Conservation (phyloP, 371 early-diverging fungal genomes). For the Coemansia sp. region DNA sequence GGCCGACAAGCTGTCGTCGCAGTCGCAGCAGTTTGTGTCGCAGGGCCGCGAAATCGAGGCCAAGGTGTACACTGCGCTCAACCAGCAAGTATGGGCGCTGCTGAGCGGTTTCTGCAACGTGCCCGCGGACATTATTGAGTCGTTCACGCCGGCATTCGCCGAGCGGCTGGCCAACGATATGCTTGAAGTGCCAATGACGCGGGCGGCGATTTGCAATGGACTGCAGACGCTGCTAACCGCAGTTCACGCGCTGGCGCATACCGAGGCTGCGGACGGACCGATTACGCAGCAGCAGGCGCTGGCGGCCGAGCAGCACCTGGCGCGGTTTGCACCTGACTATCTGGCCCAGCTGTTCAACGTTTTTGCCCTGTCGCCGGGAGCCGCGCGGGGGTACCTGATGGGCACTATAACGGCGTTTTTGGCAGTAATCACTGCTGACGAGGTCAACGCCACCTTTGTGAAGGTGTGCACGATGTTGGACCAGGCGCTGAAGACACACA, state of each 20-base stretch:
- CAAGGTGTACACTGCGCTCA: conserved; percentile 88
- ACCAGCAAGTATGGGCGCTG: conserved; percentile 86
- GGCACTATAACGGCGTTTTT: conserved; percentile 72
- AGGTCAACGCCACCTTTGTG: conserved; percentile 52
- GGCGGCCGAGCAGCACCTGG: conserved; percentile 60
- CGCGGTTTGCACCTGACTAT: conserved; percentile 70
- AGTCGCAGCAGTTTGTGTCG: conserved; percentile 60
- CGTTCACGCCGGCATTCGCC: conserved; percentile 64
- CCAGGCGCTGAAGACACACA: conserved; percentile 55
- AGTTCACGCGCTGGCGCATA: conserved; percentile 32
- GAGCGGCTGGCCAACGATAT: conserved; percentile 69
- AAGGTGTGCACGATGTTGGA: conserved; percentile 67
- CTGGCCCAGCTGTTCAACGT: conserved; percentile 83
- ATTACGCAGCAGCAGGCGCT: conserved; percentile 60
- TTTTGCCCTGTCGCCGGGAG: conserved; percentile 66
- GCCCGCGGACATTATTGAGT: conserved; percentile 68
- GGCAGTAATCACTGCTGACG: conserved; percentile 38
- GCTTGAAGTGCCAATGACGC: conserved; percentile 70
- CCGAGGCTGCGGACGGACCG: conserved; percentile 11
- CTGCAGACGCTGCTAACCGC: conserved; percentile 67
- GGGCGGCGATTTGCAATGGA: conserved; percentile 77
- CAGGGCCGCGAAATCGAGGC: conserved; percentile 74
- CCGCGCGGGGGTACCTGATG: conserved; percentile 67
- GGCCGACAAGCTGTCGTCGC: conserved; percentile 70
- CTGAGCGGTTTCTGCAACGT: conserved; percentile 82